phyloP scores from a whole-genome alignment of 768 basidiomycete genomes.

The Paxillus involutus region DNA sequence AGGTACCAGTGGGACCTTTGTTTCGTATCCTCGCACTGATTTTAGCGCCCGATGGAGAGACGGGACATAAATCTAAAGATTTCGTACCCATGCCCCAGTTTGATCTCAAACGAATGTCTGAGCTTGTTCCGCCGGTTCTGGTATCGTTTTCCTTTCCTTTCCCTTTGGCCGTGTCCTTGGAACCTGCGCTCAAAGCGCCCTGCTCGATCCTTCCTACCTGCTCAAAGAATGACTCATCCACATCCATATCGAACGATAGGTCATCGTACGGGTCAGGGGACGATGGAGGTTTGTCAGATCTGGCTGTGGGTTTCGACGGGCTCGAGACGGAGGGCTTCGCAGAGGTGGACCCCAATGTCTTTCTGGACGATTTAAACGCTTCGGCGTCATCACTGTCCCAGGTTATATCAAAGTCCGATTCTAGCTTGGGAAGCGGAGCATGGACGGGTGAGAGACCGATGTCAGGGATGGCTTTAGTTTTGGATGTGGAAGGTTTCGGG shows the following conservation, averaged over 20 bases:
- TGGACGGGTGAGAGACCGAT: slow-evolving; percentile 32
- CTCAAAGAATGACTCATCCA: slow-evolving; percentile 41
- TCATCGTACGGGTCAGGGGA: slow-evolving; percentile 32
- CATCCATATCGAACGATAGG: slow-evolving; percentile 34
- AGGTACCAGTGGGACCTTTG: slow-evolving; percentile 8
- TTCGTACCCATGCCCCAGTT: slow-evolving; percentile 14
- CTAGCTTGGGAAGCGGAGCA: slow-evolving; percentile 16
- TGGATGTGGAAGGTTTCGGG: slow-evolving; percentile 1
- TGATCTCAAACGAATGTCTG: background rate
- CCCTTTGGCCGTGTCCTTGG: slow-evolving; percentile 20
- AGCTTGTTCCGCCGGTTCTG: background rate
- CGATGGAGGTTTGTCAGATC: slow-evolving; percentile 7
- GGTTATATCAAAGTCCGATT: slow-evolving; percentile 20
- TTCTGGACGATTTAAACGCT: slow-evolving; percentile 2
- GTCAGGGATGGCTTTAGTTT: slow-evolving; percentile 16
- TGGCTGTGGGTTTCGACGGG: slow-evolving; percentile 4
- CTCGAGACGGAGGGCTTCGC: background rate
- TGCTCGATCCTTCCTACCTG: slow-evolving; percentile 32
- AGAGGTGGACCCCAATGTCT: slow-evolving; percentile 13
- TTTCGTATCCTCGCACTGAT: slow-evolving; percentile 10
- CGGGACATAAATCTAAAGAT: slow-evolving; percentile 4
- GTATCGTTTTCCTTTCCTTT: slow-evolving; percentile 11
- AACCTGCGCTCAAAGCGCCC: slow-evolving; percentile 10
- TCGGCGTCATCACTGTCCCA: slow-evolving; percentile 35
- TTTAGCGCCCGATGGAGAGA: slow-evolving; percentile 15